A percentile compares a stretch with the other conserved stretches of the same genome.
Evolutionary conservation across 2,329 filamentous ascomycete species (phyloP).

Genomic region (Diaporthe aspalathi): DNA sequence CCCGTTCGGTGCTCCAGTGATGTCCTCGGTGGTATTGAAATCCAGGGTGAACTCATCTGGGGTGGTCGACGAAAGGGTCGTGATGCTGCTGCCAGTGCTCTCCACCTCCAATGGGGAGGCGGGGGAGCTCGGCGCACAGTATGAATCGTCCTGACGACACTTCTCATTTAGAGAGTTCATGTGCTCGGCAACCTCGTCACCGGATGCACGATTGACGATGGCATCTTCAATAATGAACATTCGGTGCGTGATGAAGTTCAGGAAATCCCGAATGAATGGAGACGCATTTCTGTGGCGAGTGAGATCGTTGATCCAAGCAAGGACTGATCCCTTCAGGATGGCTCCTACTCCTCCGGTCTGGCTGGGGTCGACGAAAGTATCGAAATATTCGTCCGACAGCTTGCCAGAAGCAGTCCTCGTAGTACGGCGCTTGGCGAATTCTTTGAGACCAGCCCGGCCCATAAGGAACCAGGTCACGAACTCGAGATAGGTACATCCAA

Average conservation of each 20-base stretch:
- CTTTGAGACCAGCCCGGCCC: conserved; percentile 34
- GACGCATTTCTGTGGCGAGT: conserved; percentile 37
- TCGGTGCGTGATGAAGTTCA: conserved; percentile 39
- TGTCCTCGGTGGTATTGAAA: conserved; percentile 28
- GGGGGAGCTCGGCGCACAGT: conserved; percentile 31
- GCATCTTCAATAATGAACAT: conserved; percentile 40
- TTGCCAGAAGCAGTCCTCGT: conserved; percentile 37
- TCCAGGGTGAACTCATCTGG: conserved; percentile 33
- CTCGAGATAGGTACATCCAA: conserved; percentile 43
- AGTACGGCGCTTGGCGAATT: conserved; percentile 39
- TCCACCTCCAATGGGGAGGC: conserved; percentile 25
- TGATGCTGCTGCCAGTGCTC: conserved; percentile 30
- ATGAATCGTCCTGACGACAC: conserved; percentile 36
- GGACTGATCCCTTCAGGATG: conserved; percentile 38
- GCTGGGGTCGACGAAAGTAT: conserved; percentile 36
- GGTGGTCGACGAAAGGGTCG: conserved; percentile 11
- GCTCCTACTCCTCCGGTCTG: conserved; percentile 38
- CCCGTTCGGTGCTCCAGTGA: conserved; percentile 17
- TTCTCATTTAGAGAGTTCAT: conserved; percentile 35
- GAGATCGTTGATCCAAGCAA: conserved; percentile 40
- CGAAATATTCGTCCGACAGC: conserved; percentile 40
- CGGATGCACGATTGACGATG: conserved; percentile 34
- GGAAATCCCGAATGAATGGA: conserved; percentile 39
- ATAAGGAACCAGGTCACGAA: conserved; percentile 42
- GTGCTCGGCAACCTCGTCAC: conserved; percentile 38